Evolutionary conservation across 2,329 filamentous ascomycete species (phyloP).

Genomic region (Beauveria bassiana): DNA sequence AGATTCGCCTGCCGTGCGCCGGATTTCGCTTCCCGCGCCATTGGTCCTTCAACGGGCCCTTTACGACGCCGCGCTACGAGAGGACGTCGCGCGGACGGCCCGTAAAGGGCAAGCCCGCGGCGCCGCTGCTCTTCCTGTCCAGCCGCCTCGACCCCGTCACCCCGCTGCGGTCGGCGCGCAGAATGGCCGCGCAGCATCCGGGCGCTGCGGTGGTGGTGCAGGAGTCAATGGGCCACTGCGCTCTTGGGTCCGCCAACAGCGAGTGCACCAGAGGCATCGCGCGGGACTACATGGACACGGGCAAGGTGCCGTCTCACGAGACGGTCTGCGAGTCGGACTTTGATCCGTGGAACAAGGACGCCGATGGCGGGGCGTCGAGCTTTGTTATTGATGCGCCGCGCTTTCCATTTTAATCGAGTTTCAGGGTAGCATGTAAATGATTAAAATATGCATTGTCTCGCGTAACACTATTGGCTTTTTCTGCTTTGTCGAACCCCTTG

Average conservation of each 20-base stretch:
- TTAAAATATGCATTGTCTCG: no score
- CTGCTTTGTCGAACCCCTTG: no score
- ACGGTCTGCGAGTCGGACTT: constrained; percentile 16
- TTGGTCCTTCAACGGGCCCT: constrained; percentile 23
- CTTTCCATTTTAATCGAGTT: neutral
- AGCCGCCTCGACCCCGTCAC: constrained; percentile 32
- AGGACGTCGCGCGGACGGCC: constrained; percentile 6
- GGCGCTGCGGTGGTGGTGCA: constrained; percentile 19
- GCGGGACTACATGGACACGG: constrained; percentile 16
- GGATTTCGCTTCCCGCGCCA: constrained; percentile 24
- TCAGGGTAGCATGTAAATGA: neutral
- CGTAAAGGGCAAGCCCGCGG: constrained; percentile 20
- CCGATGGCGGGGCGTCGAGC: neutral
- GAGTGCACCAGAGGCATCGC: constrained; percentile 12
- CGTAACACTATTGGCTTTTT: no score
- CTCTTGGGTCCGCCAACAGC: constrained; percentile 10
- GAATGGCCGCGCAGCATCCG: constrained; percentile 14
- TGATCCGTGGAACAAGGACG: constrained; percentile 3
- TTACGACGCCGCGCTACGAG: constrained; percentile 12
- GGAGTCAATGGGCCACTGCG: constrained; percentile 16
- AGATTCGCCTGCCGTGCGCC: constrained; percentile 24
- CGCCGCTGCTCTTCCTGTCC: constrained; percentile 30
- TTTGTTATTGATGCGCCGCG: neutral
- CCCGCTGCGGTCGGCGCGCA: constrained; percentile 27
- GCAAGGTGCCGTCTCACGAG: constrained; percentile 14